These are phyloP conservation scores for Hippophae gyantsensis DNA, from an alignment of 306 rosid species.

Conservation along the genomic window DNA sequence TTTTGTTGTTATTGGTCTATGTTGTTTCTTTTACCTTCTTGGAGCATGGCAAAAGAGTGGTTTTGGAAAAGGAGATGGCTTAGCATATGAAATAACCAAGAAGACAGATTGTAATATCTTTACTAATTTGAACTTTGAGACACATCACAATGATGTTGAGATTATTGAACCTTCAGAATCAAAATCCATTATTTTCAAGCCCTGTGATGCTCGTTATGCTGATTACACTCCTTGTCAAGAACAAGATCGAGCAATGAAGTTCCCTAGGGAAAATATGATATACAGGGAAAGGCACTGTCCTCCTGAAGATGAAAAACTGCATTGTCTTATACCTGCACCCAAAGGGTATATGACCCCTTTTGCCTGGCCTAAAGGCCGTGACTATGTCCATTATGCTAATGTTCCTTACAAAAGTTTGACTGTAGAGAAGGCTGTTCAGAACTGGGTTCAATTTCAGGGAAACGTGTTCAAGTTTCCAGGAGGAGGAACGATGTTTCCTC, in stretches of 20 bases:
- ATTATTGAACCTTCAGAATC: conserved; percentile 42
- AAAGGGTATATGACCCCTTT: conserved; percentile 74
- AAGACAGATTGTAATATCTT: conserved; percentile 52
- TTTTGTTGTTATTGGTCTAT: conserved; percentile 65
- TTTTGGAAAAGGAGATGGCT: conserved; percentile 67
- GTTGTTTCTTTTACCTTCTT: conserved; percentile 87
- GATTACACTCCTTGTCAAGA: conserved; percentile 99
- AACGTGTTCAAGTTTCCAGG: conserved; percentile 94
- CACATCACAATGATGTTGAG: conserved; percentile 57
- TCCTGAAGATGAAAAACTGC: conserved; percentile 62
- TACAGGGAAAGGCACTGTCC: conserved; percentile 99
- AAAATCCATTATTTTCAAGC: conserved; percentile 55
- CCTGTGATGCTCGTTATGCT: conserved; percentile 48
- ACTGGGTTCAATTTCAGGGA: conserved; percentile 89
- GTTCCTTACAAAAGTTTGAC: conserved; percentile 78
- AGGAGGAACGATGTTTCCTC: conserved; percentile 98
- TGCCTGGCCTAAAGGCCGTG: conserved; percentile 97
- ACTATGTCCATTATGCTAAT: conserved; percentile 77
- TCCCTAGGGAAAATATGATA: conserved; percentile 91
- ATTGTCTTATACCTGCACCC: conserved; percentile 89
- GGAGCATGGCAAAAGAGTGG: conserved; percentile 97
- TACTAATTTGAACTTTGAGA: conserved; percentile 60
- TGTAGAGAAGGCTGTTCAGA: conserved; percentile 89
- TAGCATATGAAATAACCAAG: conserved; percentile 54
- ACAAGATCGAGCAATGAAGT: conserved; percentile 90